Conservation (phyloP, 2,329 filamentous ascomycete genomes). For the Cryoendolithus antarcticus region DNA sequence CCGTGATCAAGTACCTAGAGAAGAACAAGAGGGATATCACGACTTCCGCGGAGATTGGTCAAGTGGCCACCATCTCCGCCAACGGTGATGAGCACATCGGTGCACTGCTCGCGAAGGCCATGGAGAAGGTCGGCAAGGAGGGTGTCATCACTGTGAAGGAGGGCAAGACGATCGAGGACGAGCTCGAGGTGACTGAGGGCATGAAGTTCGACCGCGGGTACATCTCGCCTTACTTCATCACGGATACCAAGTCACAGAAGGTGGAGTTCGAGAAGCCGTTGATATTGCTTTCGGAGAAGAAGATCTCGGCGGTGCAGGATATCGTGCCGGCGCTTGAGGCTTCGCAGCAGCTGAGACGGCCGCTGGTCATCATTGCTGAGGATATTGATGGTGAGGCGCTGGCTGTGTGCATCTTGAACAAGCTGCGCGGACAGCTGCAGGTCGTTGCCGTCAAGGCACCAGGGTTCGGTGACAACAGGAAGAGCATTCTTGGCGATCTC, state of each 20-base stretch:
- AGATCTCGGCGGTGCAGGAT: constrained; percentile 98
- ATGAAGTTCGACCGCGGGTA: constrained; percentile 99
- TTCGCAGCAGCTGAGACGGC: constrained; percentile 87
- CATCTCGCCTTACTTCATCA: constrained; percentile 99
- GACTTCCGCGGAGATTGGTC: constrained; percentile 89
- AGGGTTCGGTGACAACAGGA: constrained; percentile 99
- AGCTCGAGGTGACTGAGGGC: constrained; percentile 97
- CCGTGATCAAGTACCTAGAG: constrained; percentile 87
- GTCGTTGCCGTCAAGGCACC: constrained; percentile 97
- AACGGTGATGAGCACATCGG: constrained; percentile 95
- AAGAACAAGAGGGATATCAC: constrained; percentile 97
- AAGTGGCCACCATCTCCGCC: constrained; percentile 95
- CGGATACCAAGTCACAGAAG: constrained; percentile 96
- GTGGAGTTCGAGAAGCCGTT: constrained; percentile 99
- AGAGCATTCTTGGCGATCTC: constrained; percentile 96
- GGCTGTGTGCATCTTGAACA: constrained; percentile 98
- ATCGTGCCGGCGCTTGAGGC: constrained; percentile 97
- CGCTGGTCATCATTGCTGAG: constrained; percentile 96
- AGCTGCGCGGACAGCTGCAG: constrained; percentile 98
- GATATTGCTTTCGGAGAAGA: constrained; percentile 98
- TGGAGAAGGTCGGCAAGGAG: constrained; percentile 99
- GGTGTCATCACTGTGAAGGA: constrained; percentile 99
- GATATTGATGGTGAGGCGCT: constrained; percentile 98
- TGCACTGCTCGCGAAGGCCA: constrained; percentile 89
- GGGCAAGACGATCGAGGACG: constrained; percentile 94